Base-by-base conservation (phyloP, 352 stramenopile genomes). In the Phytophthora constricta region DNA sequence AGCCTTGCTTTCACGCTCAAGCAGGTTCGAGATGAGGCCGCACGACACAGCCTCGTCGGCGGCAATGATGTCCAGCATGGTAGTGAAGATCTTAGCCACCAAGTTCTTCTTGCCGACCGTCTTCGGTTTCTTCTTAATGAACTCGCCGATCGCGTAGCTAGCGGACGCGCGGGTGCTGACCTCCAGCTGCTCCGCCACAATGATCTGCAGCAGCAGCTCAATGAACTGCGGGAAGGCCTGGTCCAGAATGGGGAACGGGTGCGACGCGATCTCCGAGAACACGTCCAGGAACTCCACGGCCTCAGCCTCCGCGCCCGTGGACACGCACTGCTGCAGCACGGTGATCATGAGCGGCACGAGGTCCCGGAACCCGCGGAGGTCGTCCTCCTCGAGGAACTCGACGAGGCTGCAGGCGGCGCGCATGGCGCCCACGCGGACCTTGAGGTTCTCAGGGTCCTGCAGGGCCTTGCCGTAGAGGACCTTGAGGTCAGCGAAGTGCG, bases 51-150 rank as follows among this genome's bases (percentile, higher is more conserved):
- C 78, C 52, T 92, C 86, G 59, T 96, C 88, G 11, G 56, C 72
- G 11, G 88, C 87, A 28, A 95, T 77, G 48, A 95, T 90, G 74
- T 96, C 80, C 27, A 96, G 65, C 87, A 96, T 96, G 5, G 83
- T 87, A 25, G 76, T 91, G 62, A 96, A 94, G 59, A 96, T 93
- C 74, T 90, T 91, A 28, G 75, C 75, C 31, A 95, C 87, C 5
- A 95, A 71, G 39, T 84, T 75, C 70, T 89, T 91, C 84, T 95
- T 96, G 58, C 86, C 87, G 10, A 96, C 77, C n/a, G 87, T 89
- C 80, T 96, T 96, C 17, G 88, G 88, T 74, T 96, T 96, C 70
- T 89, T 89, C 74, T 94, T 94, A 53, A 95, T 87, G 64, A 96
- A 92, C 68, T 94, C 86, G 31, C 88, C 87, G 16, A 95, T 85